Evolutionary conservation across 768 basidiomycete genomes (phyloP).

Genomic region (Suillus decipiens): DNA sequence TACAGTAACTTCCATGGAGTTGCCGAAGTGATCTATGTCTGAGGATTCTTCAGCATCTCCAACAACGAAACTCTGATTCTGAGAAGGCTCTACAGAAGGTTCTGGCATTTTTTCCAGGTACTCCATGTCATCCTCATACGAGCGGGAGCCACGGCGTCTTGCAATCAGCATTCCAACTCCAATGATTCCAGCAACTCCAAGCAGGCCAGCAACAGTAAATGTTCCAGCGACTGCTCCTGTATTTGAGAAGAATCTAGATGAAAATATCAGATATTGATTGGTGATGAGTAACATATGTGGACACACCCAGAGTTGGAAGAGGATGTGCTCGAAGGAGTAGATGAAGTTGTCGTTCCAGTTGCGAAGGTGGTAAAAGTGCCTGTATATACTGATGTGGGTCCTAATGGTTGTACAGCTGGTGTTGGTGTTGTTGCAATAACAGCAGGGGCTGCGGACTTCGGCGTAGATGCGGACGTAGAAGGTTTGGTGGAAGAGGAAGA

Average conservation of each 20-base stretch:
- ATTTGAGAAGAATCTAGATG: constrained; percentile 46
- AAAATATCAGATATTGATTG: background rate
- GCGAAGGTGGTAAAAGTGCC: background rate
- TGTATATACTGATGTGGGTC: background rate
- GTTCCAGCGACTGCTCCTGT: constrained; percentile 48
- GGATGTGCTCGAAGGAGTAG: constrained; percentile 17
- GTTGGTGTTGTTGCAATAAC: constrained; percentile 1
- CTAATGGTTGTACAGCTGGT: constrained; percentile 7
- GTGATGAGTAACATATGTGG: background rate
- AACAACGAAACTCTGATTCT: constrained; percentile 11
- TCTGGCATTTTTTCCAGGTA: constrained; percentile 27
- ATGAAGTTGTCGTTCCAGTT: constrained; percentile 12
- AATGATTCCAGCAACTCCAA: constrained; percentile 34
- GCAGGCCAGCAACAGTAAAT: constrained; percentile 43
- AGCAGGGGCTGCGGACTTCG: constrained; percentile 2
- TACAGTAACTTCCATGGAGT: constrained; percentile 19
- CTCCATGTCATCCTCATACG: constrained; percentile 31
- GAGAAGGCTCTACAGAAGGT: constrained; percentile 14
- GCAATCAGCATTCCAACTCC: constrained; percentile 30
- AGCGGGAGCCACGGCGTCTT: constrained; percentile 30
- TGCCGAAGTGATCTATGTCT: constrained; percentile 26
- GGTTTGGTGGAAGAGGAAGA: background rate
- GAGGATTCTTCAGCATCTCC: constrained; percentile 20
- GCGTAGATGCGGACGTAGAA: constrained; percentile 11
- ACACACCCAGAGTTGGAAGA: constrained; percentile 24